phyloP scores from a whole-genome alignment of 768 basidiomycete species.

The Collybia mongolica region DNA sequence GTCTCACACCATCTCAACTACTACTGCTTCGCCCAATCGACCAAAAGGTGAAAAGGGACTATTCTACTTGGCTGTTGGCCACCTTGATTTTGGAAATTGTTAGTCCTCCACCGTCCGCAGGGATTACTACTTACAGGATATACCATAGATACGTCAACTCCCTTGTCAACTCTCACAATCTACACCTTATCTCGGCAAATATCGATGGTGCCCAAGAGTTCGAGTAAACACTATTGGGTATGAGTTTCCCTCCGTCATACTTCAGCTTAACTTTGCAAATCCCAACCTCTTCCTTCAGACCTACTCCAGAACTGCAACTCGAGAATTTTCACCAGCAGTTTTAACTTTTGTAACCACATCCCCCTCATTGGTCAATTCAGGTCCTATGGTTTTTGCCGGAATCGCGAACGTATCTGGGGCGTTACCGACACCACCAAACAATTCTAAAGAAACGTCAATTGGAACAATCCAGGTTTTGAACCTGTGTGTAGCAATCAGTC shows the following conservation, averaged over 20 bases:
- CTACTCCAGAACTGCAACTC: constrained; percentile 27
- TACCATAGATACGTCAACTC: constrained; percentile 30
- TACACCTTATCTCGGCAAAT: constrained; percentile 27
- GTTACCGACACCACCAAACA: constrained; percentile 26
- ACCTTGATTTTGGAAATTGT: constrained; percentile 67
- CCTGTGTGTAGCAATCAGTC: constrained; percentile 39
- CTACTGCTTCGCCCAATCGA: constrained; percentile 13
- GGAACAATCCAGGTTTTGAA: constrained; percentile 52
- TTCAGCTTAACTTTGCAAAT: neutral
- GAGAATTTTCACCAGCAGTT: constrained; percentile 42
- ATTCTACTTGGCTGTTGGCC: constrained; percentile 50
- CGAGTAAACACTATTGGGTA: constrained; percentile 40
- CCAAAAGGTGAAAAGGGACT: constrained; percentile 22
- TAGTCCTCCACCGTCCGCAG: constrained; percentile 18
- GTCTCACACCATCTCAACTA: constrained; percentile 4
- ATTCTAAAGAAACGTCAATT: constrained; percentile 37
- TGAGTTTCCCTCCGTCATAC: neutral
- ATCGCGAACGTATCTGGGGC: constrained; percentile 47
- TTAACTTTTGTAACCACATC: constrained; percentile 45
- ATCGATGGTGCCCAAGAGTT: constrained; percentile 9
- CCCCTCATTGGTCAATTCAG: constrained; percentile 31
- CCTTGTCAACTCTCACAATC: constrained; percentile 36
- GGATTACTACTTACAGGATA: neutral
- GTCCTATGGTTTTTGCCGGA: constrained; percentile 41
- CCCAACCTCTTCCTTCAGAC: constrained; percentile 5